A percentile compares a stretch with the other conserved stretches of the same genome.
phyloP scores from a whole-genome alignment of 441 rosid species.

The Corymbia calophylla region DNA sequence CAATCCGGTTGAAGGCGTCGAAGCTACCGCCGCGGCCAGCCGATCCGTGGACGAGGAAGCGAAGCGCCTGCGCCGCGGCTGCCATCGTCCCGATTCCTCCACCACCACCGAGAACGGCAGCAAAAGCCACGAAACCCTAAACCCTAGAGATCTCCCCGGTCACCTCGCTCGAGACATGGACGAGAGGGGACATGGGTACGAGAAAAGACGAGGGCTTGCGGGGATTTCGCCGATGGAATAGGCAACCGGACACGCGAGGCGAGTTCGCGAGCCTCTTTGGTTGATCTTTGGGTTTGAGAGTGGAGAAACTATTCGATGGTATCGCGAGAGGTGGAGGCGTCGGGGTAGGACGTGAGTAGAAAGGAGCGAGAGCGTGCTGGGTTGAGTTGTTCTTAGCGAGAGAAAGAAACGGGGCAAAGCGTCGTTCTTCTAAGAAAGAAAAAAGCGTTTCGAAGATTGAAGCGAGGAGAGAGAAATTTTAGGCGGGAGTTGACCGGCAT shows the following conservation, averaged over 20 bases:
- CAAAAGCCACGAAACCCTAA: conserved; percentile 11
- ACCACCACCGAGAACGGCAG: not conserved
- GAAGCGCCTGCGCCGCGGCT: conserved; percentile 64
- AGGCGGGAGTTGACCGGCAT: no score
- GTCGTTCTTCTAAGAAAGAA: no score
- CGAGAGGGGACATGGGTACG: not conserved
- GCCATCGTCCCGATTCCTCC: conserved; percentile 29
- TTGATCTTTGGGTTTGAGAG: not conserved
- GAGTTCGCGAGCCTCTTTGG: not conserved
- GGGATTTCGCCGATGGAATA: not conserved
- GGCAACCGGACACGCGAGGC: not conserved
- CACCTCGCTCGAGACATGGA: not conserved
- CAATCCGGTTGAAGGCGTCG: conserved; percentile 76
- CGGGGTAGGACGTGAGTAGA: no score
- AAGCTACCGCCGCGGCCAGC: conserved; percentile 57
- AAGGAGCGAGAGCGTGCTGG: no score
- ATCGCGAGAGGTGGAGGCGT: no score
- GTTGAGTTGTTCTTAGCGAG: no score
- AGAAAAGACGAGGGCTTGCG: not conserved
- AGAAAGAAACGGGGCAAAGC: no score
- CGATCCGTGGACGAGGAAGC: conserved; percentile 50
- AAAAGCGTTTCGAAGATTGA: no score
- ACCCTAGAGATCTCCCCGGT: conserved; percentile 8
- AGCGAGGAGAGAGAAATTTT: no score
- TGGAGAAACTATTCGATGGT: no score